Evolutionary conservation across 495 filamentous ascomycete genomes (phyloP).

Genomic region (Penicillium pulvis): DNA sequence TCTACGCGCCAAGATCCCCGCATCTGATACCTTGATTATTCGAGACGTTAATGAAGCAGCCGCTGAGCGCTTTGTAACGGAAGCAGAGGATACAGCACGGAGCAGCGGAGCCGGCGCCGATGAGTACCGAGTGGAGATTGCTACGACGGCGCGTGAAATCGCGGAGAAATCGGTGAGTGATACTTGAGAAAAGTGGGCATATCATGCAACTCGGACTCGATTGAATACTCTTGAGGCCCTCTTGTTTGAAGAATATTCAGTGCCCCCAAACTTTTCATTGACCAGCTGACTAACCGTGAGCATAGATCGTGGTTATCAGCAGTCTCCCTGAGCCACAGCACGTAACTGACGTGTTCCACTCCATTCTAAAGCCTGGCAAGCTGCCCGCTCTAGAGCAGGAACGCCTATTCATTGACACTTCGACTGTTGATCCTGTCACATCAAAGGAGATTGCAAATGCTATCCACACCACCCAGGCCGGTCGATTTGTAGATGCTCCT

Average conservation of each 20-base stretch:
- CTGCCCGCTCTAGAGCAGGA: slow-evolving; percentile 45
- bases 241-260: too few species aligned
- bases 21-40: slow-evolving; percentile 66
- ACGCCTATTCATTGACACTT: slow-evolving; percentile 77
- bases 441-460: slow-evolving; percentile 66
- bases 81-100: slow-evolving; percentile 50
- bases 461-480: slow-evolving; percentile 56
- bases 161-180: slow-evolving; percentile 73
- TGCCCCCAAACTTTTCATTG: too few species aligned
- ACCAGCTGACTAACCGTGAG: not conserved
- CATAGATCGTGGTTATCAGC: slow-evolving; percentile 73
- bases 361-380: slow-evolving; percentile 56
- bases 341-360: slow-evolving; percentile 70
- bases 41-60: slow-evolving; percentile 73
- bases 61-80: slow-evolving; percentile 59
- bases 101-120: slow-evolving; percentile 30
- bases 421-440: slow-evolving; percentile 82
- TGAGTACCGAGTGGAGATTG: slow-evolving; percentile 57
- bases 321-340: slow-evolving; percentile 81
- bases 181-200: not conserved
- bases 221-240: too few species aligned
- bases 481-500: slow-evolving; percentile 75
- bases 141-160: slow-evolving; percentile 59
- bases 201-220: too few species aligned
- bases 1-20: slow-evolving; percentile 72